Conservation (phyloP, 176 grass and related monocot genomes). For the Poa annua region DNA sequence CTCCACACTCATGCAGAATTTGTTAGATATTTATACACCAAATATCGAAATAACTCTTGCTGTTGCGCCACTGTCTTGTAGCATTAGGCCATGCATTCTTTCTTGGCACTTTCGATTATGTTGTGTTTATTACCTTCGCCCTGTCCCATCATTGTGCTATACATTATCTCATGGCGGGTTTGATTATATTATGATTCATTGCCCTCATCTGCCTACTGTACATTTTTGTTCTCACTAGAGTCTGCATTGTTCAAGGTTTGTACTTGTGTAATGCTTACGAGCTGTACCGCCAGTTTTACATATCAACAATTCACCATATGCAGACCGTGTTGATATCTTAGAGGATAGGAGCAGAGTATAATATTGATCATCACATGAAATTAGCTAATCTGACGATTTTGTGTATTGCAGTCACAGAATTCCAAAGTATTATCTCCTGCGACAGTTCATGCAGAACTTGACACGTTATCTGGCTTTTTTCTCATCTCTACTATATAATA, state of each 20-base stretch:
- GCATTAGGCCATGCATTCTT: neutral
- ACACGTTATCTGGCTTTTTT: too few species aligned
- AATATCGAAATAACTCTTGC: neutral
- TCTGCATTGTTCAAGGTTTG: neutral
- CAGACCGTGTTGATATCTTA: too few species aligned
- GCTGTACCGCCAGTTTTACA: neutral
- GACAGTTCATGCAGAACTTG: too few species aligned
- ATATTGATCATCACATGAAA: too few species aligned
- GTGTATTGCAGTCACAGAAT: too few species aligned
- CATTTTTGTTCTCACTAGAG: neutral
- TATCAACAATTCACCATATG: neutral
- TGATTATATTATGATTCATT: neutral
- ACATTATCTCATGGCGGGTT: neutral
- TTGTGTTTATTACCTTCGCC: neutral
- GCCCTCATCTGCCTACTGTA: too few species aligned
- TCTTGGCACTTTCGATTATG: neutral
- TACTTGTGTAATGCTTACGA: too few species aligned
- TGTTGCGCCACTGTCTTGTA: neutral
- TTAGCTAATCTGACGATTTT: too few species aligned
- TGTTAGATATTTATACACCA: constrained; percentile 19
- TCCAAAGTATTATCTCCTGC: too few species aligned
- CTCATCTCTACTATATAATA: too few species aligned
- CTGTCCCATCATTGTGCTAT: too few species aligned
- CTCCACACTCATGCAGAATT: neutral
- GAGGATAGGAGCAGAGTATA: too few species aligned